Percentiles rank a stretch among this genome's conserved stretches.
Conservation (phyloP, 306 rosid species). For the Trifolium fragiferum region DNA sequence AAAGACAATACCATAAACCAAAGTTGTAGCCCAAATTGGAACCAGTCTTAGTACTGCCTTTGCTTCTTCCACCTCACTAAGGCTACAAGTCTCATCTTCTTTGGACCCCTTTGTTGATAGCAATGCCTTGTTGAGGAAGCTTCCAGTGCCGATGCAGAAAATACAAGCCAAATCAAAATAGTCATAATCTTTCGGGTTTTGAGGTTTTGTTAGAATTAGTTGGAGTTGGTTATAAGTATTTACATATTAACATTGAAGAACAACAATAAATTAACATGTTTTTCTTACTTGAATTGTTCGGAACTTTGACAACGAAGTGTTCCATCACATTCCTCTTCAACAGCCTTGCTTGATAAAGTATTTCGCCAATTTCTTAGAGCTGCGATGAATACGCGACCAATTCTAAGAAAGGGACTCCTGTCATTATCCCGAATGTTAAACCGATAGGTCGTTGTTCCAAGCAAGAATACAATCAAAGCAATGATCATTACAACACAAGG, state of each 20-base stretch:
- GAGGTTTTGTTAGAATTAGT: too few relatives aligned
- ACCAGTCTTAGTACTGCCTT: conserved; percentile 48
- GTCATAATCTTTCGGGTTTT: too few relatives aligned
- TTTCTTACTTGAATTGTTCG: conserved; percentile 44
- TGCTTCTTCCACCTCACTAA: conserved; percentile 55
- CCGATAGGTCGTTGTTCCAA: conserved; percentile 58
- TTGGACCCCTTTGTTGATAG: conserved; percentile 37
- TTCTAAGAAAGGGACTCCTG: conserved; percentile 49
- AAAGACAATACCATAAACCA: conserved; percentile 45
- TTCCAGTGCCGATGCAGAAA: conserved; percentile 26
- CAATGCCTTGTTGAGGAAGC: conserved; percentile 56
- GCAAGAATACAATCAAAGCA: conserved; percentile 53
- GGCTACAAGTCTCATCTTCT: conserved; percentile 39
- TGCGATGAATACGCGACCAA: background rate
- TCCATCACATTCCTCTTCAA: conserved; percentile 37
- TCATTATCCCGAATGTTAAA: conserved; percentile 25
- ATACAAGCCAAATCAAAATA: background rate
- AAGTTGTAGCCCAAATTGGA: conserved; percentile 53
- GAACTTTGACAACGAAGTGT: conserved; percentile 15
- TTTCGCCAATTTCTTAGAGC: background rate
- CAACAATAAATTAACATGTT: too few relatives aligned
- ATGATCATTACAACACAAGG: background rate
- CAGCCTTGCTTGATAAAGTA: background rate
- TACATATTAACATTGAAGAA: too few relatives aligned
- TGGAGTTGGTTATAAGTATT: too few relatives aligned